Base-by-base conservation (phyloP, 2,329 filamentous ascomycete genomes). In the Epichloe amarillans region DNA sequence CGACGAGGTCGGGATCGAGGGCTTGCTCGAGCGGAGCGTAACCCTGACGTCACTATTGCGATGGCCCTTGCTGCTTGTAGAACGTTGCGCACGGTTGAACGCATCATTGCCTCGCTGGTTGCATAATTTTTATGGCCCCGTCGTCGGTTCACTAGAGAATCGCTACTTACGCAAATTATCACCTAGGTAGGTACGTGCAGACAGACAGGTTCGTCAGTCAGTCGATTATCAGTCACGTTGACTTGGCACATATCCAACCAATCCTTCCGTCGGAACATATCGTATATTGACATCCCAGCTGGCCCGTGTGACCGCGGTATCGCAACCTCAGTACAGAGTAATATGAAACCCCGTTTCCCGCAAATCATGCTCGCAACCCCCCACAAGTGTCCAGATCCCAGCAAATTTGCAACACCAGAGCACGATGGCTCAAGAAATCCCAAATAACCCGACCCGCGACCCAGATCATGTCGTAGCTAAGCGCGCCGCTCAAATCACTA, bases 241-340 rank as follows among this genome's bases (percentile, higher is more conserved):
- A 30, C 11, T 30, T 30, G 26, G 10, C 26, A 4, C 26, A 3
- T 1, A 30, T 30, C 8, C 30, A 30, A 30, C 10, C 8, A 30
- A 30, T 30, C 30, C 10, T 30, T 30, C 10, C 19, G 4, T 44
- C 33, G 59, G 57, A 63, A 65, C 62, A 55, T 56, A 57, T 68
- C 65, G 62, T 68, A 56, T 67, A 66, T 68, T 68, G 64, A 65
- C 62, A 60, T 66, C 58, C 62, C 56, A 50, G 61, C 60, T 55
- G 60, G 55, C 54, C 60, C 52, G 54, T 55, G 51, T 56, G 57
- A 62, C 62, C 59, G 59, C 60, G 56, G 55, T 56, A 57, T 64
- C 57, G 57, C 57, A 63, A 60, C 57, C 59, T 53, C 58, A 61
- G 59, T 23, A 50, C 39, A 42, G 46, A 30, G 21, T 17, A 49